These are phyloP conservation scores for Kodamaea leandrae DNA, from an alignment of 805 yeast species.

Conservation along the genomic window DNA sequence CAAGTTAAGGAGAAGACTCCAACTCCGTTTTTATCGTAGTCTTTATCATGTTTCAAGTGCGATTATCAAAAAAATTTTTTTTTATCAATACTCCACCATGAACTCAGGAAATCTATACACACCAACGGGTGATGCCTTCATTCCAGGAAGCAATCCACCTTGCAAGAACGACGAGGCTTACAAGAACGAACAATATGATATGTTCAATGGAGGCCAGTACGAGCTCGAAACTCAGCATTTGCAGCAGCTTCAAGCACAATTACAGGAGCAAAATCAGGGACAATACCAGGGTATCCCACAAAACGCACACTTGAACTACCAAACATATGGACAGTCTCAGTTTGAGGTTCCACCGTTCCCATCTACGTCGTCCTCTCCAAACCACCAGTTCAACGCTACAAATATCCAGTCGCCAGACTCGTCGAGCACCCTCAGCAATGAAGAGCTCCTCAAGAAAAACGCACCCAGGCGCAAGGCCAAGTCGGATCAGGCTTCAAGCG, in stretches of 20 bases:
- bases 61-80: too few species aligned
- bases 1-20: too few species aligned
- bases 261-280: slow-evolving; percentile 6
- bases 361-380: slow-evolving; percentile 7
- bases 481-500: not conserved
- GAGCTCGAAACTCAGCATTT: slow-evolving; percentile 4
- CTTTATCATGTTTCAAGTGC: too few species aligned
- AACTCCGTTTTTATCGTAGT: too few species aligned
- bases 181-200: not conserved
- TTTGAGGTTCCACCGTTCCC: slow-evolving; percentile 1
- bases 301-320: slow-evolving; percentile 1
- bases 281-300: not conserved
- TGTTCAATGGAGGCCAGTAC: not conserved
- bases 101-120: not conserved
- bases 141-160: not conserved
- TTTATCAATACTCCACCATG: not conserved
- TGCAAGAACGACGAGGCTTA: not conserved
- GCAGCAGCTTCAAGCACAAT: slow-evolving; percentile 7
- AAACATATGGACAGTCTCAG: slow-evolving; percentile 1
- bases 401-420: slow-evolving; percentile 9
- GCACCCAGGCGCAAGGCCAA: slow-evolving; percentile 1
- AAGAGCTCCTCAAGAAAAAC: not conserved
- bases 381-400: not conserved
- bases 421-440: slow-evolving; percentile 7
- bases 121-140: not conserved